Percentiles rank a stretch among this genome's conserved stretches.
Evolutionary conservation across 2,329 filamentous ascomycete species (phyloP).

Genomic region (Aureobasidium sp.): DNA sequence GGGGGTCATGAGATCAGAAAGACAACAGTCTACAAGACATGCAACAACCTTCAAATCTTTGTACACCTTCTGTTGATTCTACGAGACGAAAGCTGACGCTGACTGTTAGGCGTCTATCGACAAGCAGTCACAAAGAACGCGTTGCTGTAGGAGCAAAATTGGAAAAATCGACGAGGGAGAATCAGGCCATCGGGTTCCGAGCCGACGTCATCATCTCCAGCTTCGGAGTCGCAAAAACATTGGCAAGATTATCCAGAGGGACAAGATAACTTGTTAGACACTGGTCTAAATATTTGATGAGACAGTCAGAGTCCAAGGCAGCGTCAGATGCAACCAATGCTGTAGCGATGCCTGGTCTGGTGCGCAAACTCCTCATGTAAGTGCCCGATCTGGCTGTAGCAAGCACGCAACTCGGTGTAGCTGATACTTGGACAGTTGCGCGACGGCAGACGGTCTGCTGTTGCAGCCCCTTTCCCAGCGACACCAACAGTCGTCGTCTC

Average conservation of each 20-base stretch:
- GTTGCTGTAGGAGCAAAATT: conserved; percentile 10
- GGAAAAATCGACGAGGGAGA: background rate
- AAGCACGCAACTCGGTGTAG: background rate
- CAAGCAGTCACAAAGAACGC: background rate
- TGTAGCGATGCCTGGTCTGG: conserved; percentile 60
- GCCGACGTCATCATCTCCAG: conserved; percentile 5
- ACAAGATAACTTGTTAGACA: background rate
- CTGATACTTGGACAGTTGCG: conserved; percentile 28
- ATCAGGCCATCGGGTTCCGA: background rate
- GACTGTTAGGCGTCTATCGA: background rate
- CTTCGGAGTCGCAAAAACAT: conserved; percentile 7
- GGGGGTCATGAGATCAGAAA: background rate
- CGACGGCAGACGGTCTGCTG: conserved; percentile 73
- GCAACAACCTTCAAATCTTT: background rate
- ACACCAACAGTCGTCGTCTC: conserved; percentile 37
- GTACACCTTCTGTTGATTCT: background rate
- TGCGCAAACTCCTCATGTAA: conserved; percentile 68
- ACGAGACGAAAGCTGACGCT: background rate
- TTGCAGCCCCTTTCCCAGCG: conserved; percentile 60
- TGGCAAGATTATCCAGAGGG: background rate
- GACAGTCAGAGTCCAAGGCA: background rate
- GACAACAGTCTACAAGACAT: background rate
- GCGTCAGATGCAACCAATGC: background rate
- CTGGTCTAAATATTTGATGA: background rate
- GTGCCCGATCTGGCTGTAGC: background rate